Base-by-base conservation (phyloP, 805 yeast species). In the Cyberlindnera subsufficiens region DNA sequence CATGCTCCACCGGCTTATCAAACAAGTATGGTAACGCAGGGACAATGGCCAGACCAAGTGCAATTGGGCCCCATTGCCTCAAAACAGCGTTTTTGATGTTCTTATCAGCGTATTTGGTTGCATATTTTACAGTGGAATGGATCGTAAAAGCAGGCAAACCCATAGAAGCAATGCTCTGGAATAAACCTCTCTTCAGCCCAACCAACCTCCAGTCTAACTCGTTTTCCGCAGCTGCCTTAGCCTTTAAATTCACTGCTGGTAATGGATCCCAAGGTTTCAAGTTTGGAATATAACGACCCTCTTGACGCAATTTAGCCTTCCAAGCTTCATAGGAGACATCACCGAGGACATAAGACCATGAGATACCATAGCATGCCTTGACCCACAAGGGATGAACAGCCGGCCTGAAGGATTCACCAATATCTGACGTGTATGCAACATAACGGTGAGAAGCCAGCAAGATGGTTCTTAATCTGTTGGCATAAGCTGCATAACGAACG, bases 131-230 rank as follows among this genome's bases (percentile, higher is more conserved):
- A 5, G 81, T 68, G 2, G 84, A 72, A 59, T 86, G 95, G 53
- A 86, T 86, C 5, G 95, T 86, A 61, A 85, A 79, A 3, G 95
- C 95, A 9, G 95, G 95, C 34, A 86, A 69, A 14, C 86, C 91
- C 93, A 86, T 86, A 36, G 87, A 79, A 3, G 95, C 95, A 49
- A 86, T 70, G 49, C 83, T 71, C 62, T 86, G 95, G 67, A 86
- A 86, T 20, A 85, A 54, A n/a, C 86, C 89, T 59, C 95, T 74
- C 59, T 86, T 80, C 32, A 82, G 53, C 6, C 74, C 80, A 7
- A 74, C 77, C 42, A 81, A 49, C 51, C 73, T 73, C 88, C 90
- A 86, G 58, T 83, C 89, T 47, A 77, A 66, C 17, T 66, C 63
- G 4, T 70, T 60, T 5, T 64, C 59, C 38, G 65, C 64, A 4